Evolutionary conservation across 2,329 filamentous ascomycete species (phyloP).

Genomic region (Blumeriella jaapii): DNA sequence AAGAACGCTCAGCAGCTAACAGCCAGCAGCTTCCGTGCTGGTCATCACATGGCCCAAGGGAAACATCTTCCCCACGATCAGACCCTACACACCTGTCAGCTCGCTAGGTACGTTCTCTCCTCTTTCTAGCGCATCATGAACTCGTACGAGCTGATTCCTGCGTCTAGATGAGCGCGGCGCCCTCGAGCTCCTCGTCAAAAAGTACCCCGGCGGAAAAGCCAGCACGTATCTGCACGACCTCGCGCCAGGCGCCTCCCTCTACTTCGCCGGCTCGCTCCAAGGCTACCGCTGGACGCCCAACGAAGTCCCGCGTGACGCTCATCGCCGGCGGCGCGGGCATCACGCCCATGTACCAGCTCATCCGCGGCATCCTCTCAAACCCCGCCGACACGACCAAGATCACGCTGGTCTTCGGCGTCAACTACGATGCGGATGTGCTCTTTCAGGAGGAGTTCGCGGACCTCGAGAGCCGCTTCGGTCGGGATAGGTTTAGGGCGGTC

Average conservation of each 20-base stretch:
- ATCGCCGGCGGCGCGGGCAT: conserved; percentile 62
- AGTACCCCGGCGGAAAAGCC: conserved; percentile 53
- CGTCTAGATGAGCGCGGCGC: conserved; percentile 45
- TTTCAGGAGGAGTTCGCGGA: conserved; percentile 43
- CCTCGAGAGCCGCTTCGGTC: conserved; percentile 39
- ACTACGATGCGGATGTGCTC: conserved; percentile 50
- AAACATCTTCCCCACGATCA: conserved; percentile 44
- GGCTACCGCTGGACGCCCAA: conserved; percentile 41
- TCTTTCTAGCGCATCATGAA: neutral
- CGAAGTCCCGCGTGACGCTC: conserved; percentile 42
- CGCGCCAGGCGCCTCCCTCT: conserved; percentile 47
- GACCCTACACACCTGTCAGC: conserved; percentile 56
- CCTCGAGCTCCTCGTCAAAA: conserved; percentile 55
- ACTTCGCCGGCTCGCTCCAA: conserved; percentile 43
- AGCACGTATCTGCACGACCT: conserved; percentile 57
- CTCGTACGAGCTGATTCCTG: neutral
- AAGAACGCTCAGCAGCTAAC: neutral
- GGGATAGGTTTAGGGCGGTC: conserved; percentile 41
- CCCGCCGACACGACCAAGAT: conserved; percentile 50
- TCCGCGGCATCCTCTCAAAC: conserved; percentile 49
- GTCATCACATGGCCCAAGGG: conserved; percentile 48
- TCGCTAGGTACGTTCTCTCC: conserved; percentile 5
- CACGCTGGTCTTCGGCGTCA: conserved; percentile 55
- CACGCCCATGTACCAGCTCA: conserved; percentile 57
- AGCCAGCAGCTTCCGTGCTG: conserved; percentile 37